Base-by-base conservation (phyloP, 306 rosid genomes). In the Trifolium pratense region DNA sequence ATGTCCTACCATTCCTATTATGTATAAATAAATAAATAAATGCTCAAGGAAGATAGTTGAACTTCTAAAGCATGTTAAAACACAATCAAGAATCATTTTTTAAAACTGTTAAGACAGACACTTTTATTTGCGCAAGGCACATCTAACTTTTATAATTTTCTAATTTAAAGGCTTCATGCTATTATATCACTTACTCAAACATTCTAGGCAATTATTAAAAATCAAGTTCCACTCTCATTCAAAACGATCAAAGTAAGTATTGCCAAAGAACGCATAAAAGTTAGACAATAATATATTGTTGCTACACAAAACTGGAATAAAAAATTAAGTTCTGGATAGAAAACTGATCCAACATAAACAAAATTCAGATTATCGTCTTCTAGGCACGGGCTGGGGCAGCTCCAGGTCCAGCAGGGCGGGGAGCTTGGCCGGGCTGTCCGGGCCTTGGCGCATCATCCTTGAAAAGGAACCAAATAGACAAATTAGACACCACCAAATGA, bases 371-470 rank as follows among this genome's bases (percentile, higher is more conserved):
- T 63, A 58, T 23, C 48, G 15, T 53, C 68, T 55, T 45, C 69
- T 60, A 89, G 57, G 84, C 4, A 11, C 90, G 91, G 20, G 75
- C 78, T 23, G 95, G 84, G 25, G 95, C 84, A 48, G 63, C 84
- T 15, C 64, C 83, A 2, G 26, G 80, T 43, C 89, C 95, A 40
- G 86, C 84, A 40, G 90, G 84, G 29, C 92, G 89, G 18, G 96
- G 87, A 3, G 83, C 89, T 68, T 80, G 87, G 25, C 96, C 92
- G 23, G 96, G 96, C 68, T 82, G 91, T 23, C 92, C 92, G 1
- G 95, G 90, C 80, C 91, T 87, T 32, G 87, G 89, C 0, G 75
- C 80, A 64, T 89, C 95, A 66, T 89, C 95, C 95, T 89, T 31
- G 18, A 73, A 75, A 76, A 70, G 36, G 48, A 71, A 66, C 0